These are phyloP conservation scores for Thalassiosira mediterranea DNA, from an alignment of 352 stramenopile genomes.

Conservation along the genomic window DNA sequence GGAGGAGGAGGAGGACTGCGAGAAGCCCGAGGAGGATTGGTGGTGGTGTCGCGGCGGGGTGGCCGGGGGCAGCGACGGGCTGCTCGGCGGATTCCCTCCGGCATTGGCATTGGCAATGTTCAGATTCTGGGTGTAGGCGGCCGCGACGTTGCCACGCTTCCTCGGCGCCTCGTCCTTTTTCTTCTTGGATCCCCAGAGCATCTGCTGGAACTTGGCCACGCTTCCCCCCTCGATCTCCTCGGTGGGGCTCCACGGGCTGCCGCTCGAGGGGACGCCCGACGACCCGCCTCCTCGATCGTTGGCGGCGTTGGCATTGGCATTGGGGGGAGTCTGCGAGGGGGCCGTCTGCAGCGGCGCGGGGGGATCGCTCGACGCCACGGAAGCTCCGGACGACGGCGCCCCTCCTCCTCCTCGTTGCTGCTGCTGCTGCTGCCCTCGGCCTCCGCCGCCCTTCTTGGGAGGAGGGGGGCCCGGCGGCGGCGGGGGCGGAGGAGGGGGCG, in stretches of 20 bases:
- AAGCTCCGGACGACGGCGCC: no score
- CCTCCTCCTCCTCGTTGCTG: background rate
- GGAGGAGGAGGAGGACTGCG: background rate
- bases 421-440: slow-evolving; percentile 4
- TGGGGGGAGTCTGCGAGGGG: background rate
- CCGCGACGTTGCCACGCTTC: background rate
- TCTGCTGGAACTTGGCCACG: slow-evolving; percentile 1
- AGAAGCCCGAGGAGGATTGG: background rate
- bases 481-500: no score
- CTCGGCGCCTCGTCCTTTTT: no score
- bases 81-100: background rate
- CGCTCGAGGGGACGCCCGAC: background rate
- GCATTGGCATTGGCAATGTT: background rate
- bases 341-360: background rate
- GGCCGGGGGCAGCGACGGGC: background rate
- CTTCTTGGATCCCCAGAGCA: background rate
- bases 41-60: slow-evolving; percentile 3
- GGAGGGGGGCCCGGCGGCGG: no score
- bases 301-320: slow-evolving; percentile 6
- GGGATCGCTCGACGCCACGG: no score
- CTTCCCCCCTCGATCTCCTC: slow-evolving; percentile 10
- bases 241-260: slow-evolving; percentile 13
- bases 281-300: background rate
- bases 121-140: background rate
- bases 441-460: no score